Conservation (phyloP, 2,329 filamentous ascomycete genomes). For the Clarireedia sp. region DNA sequence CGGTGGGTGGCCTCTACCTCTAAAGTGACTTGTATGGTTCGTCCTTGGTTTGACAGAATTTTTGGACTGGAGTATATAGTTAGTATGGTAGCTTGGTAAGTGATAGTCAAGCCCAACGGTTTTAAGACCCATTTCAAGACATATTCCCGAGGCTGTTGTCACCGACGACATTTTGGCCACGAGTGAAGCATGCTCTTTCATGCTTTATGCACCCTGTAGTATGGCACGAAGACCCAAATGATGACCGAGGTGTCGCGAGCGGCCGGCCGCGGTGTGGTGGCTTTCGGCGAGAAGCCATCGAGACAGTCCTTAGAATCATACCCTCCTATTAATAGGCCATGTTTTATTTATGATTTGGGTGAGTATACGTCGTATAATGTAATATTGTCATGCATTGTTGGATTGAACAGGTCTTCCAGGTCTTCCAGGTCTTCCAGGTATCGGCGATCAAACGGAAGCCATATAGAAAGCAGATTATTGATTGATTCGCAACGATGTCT, state of each 20-base stretch:
- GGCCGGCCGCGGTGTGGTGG: conserved; percentile 3
- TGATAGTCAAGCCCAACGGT: conserved; percentile 6
- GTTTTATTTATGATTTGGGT: not conserved
- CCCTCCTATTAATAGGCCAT: conserved; percentile 2
- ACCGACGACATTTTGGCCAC: conserved; percentile 3
- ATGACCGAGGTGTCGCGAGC: conserved; percentile 2
- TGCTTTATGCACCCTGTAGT: conserved; percentile 7
- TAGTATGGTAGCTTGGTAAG: too few relatives aligned
- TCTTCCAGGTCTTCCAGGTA: too few relatives aligned
- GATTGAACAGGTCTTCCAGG: conserved; percentile 8
- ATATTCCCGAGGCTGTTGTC: conserved; percentile 3
- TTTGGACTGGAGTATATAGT: not conserved
- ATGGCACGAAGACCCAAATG: not conserved
- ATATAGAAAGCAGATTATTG: not conserved
- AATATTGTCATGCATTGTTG: conserved; percentile 6
- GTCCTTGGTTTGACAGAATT: not conserved
- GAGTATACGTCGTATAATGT: not conserved
- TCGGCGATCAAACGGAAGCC: conserved; percentile 7
- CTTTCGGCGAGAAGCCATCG: not conserved
- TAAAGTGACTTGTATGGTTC: not conserved
- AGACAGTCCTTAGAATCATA: not conserved
- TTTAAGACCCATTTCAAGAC: conserved; percentile 7
- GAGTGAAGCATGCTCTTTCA: conserved; percentile 8
- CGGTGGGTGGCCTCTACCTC: too few relatives aligned
- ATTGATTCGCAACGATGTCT: too few relatives aligned